Conservation (phyloP, 495 filamentous ascomycete genomes). For the Lasiosphaeriaceae sp. region DNA sequence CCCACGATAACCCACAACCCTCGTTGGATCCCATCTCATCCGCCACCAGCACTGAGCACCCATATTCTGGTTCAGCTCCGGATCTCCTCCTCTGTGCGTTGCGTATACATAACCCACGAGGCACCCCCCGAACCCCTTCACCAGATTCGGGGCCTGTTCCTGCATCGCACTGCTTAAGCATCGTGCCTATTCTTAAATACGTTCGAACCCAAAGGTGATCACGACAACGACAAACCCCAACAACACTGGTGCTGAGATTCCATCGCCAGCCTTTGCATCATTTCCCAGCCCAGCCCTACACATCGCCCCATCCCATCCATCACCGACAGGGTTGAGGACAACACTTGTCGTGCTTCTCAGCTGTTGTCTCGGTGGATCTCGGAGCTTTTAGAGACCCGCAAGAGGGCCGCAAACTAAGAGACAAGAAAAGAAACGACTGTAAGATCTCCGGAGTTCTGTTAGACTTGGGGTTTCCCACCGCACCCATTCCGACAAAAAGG, state of each 20-base stretch:
- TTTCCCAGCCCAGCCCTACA: constrained; percentile 1
- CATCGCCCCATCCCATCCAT: not conserved
- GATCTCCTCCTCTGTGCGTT: constrained; percentile 2
- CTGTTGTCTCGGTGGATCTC: constrained; percentile 20
- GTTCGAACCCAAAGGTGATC: not conserved
- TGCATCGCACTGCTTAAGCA: constrained; percentile 2
- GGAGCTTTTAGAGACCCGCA: constrained; percentile 4
- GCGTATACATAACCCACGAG: constrained; percentile 27
- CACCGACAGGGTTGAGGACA: not conserved
- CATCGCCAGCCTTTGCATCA: not conserved
- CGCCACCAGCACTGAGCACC: not conserved
- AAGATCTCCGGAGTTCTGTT: not conserved
- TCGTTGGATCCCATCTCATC: constrained; percentile 10
- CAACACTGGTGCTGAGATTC: not conserved
- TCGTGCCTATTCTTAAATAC: constrained; percentile 1
- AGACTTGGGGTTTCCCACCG: not conserved
- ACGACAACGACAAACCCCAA: not conserved
- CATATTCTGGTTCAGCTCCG: not conserved
- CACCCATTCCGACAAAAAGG: not conserved
- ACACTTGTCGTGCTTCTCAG: constrained; percentile 3
- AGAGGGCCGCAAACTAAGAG: constrained; percentile 4
- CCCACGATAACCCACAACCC: constrained; percentile 15
- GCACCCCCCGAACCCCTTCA: constrained; percentile 6
- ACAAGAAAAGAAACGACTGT: not conserved
- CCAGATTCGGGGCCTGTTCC: constrained; percentile 7